A percentile compares a stretch with the other conserved stretches of the same genome.
Conservation (phyloP, 306 rosid genomes). For the Crotalaria pallida region DNA sequence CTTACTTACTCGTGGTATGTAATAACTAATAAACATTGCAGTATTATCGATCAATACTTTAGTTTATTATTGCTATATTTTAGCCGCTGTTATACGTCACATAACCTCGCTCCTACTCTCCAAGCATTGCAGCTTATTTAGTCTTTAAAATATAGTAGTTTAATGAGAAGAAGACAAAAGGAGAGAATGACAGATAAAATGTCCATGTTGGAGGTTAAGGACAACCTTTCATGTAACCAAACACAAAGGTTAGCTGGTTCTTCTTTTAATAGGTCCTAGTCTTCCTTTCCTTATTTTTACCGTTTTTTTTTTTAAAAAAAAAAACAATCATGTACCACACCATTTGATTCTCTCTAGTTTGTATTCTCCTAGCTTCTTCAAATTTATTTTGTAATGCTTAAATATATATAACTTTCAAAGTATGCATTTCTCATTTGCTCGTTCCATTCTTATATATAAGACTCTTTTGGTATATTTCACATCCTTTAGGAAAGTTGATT, state of each 20-base stretch:
- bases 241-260: not conserved
- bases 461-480: too few species aligned
- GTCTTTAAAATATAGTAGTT: too few species aligned
- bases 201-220: slow-evolving; percentile 50
- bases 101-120: too few species aligned
- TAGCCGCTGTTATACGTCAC: not conserved
- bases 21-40: too few species aligned
- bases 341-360: not conserved
- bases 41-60: not conserved
- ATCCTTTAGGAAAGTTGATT: too few species aligned
- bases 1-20: too few species aligned
- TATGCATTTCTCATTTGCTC: too few species aligned
- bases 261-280: not conserved
- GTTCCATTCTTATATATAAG: too few species aligned
- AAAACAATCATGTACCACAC: not conserved
- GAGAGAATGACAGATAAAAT: slow-evolving; percentile 30
- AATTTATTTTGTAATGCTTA: too few species aligned
- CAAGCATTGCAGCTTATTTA: not conserved
- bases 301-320: too few species aligned
- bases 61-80: not conserved
- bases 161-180: not conserved
- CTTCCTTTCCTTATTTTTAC: not conserved
- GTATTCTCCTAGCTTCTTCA: too few species aligned
- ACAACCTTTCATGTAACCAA: slow-evolving; percentile 32
- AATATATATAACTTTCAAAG: too few species aligned